These are phyloP conservation scores for Plasmodium reichenowi DNA, from an alignment of 169 alveolate genomes.

Conservation along the genomic window DNA sequence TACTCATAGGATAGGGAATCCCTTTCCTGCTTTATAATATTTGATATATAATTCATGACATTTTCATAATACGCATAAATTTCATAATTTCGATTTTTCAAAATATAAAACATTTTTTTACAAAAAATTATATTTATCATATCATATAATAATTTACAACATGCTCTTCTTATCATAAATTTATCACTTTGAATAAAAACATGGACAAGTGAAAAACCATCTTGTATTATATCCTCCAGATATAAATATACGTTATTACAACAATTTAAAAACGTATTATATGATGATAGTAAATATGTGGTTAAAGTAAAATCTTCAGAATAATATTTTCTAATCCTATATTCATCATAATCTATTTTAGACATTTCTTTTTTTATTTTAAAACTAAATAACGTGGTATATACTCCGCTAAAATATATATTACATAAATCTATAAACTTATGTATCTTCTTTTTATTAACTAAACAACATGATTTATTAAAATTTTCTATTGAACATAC, in stretches of 20 bases:
- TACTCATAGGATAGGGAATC: slow-evolving; percentile 7
- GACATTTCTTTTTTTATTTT: slow-evolving; percentile 18
- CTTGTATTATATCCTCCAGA: slow-evolving; percentile 35
- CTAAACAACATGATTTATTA: not conserved
- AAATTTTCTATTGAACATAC: not conserved
- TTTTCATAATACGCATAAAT: not conserved
- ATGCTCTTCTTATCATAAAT: slow-evolving; percentile 16
- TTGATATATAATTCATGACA: slow-evolving; percentile 31
- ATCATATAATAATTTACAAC: slow-evolving; percentile 32
- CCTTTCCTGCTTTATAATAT: not conserved
- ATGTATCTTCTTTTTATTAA: slow-evolving; percentile 9
- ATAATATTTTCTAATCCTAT: slow-evolving; percentile 31
- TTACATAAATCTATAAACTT: slow-evolving; percentile 17
- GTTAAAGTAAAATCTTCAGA: slow-evolving; percentile 20
- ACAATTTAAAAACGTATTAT: slow-evolving; percentile 29
- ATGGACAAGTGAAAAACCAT: slow-evolving; percentile 22
- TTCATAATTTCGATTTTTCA: slow-evolving; percentile 31
- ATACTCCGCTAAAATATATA: slow-evolving; percentile 21
- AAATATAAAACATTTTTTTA: slow-evolving; percentile 42
- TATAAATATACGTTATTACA: slow-evolving; percentile 25
- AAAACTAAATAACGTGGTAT: slow-evolving; percentile 18
- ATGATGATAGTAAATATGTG: slow-evolving; percentile 34
- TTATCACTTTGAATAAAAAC: slow-evolving; percentile 21
- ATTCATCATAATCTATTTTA: slow-evolving; percentile 48
- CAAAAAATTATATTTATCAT: slow-evolving; percentile 30